Percentiles rank a stretch among this genome's conserved stretches.
phyloP scores from a whole-genome alignment of 768 basidiomycete genomes.

The Pulveroboletus sp. region DNA sequence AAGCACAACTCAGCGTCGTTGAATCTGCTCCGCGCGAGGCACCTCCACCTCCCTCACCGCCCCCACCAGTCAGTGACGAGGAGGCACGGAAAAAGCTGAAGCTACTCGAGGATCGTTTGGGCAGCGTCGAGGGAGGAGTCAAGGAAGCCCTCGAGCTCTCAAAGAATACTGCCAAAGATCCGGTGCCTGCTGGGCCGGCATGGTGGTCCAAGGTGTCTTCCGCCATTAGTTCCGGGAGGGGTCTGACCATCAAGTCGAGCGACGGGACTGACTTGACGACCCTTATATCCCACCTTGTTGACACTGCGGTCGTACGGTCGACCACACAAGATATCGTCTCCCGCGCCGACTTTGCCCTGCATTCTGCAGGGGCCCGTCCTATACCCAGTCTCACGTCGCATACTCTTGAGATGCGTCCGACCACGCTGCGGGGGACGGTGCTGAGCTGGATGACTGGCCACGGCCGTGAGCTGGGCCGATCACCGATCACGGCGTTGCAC shows the following conservation, averaged over 20 bases:
- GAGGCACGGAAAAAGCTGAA: constrained; percentile 55
- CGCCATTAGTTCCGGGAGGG: constrained; percentile 40
- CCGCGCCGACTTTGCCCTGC: constrained; percentile 81
- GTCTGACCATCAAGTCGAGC: constrained; percentile 63
- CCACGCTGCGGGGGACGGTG: constrained; percentile 45
- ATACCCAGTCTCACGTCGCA: constrained; percentile 81
- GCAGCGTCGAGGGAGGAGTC: constrained; percentile 57
- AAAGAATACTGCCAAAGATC: constrained; percentile 43
- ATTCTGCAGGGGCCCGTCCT: constrained; percentile 76
- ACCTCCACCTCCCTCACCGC: constrained; percentile 12
- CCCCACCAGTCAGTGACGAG: constrained; percentile 41
- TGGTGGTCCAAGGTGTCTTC: constrained; percentile 74
- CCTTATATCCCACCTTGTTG: constrained; percentile 74
- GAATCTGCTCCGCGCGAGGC: constrained; percentile 23
- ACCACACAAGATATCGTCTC: constrained; percentile 76
- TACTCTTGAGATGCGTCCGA: constrained; percentile 68
- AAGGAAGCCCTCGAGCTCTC: constrained; percentile 72
- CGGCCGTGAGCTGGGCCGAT: constrained; percentile 65
- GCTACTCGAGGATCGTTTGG: constrained; percentile 62
- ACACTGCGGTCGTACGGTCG: constrained; percentile 64
- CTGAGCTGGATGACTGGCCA: constrained; percentile 59
- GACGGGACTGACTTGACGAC: constrained; percentile 74
- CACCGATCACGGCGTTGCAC: constrained; percentile 86
- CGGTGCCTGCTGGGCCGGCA: constrained; percentile 40
- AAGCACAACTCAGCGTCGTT: constrained; percentile 38